Percentiles rank a stretch among this genome's conserved stretches.
Evolutionary conservation across 768 basidiomycete genomes (phyloP).

Genomic region (Auricularia cornea): DNA sequence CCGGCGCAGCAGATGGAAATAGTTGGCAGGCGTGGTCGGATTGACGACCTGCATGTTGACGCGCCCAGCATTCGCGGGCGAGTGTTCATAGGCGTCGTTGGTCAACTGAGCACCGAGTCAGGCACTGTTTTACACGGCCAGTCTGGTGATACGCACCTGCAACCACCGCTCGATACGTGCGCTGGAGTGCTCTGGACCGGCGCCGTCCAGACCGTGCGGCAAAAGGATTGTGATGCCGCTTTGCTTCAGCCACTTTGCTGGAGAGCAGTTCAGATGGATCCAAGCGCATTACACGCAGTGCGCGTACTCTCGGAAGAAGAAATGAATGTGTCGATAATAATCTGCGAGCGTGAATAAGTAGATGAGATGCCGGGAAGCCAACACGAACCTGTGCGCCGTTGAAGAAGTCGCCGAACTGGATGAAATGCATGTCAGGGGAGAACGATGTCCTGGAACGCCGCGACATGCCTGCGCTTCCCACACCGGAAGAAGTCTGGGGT

Average conservation of each 20-base stretch:
- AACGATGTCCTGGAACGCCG: neutral
- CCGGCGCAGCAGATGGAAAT: slow-evolving; percentile 86
- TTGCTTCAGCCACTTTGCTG: slow-evolving; percentile 91
- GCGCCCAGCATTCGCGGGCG: slow-evolving; percentile 28
- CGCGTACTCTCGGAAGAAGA: slow-evolving; percentile 71
- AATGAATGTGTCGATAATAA: slow-evolving; percentile 81
- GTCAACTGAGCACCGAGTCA: slow-evolving; percentile 45
- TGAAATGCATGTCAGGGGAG: neutral
- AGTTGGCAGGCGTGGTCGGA: slow-evolving; percentile 85
- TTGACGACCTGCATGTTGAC: slow-evolving; percentile 81
- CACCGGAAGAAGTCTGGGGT: slow-evolving; percentile 70
- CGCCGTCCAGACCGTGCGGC: slow-evolving; percentile 87
- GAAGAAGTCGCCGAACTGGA: slow-evolving; percentile 84
- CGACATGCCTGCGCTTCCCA: slow-evolving; percentile 80
- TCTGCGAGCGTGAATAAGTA: no score
- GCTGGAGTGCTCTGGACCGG: slow-evolving; percentile 90
- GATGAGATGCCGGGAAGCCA: no score
- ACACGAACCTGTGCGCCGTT: slow-evolving; percentile 66
- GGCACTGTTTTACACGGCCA: neutral
- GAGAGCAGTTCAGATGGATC: slow-evolving; percentile 3
- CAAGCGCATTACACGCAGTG: neutral
- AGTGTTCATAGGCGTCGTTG: slow-evolving; percentile 49
- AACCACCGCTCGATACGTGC: slow-evolving; percentile 82
- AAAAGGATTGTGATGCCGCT: slow-evolving; percentile 80
- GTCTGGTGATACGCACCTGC: slow-evolving; percentile 41